Evolutionary conservation across 257 asterid species (phyloP), one percentile per base, ranked within the genome.

Genomic region (Nicotiana otophora): DNA sequence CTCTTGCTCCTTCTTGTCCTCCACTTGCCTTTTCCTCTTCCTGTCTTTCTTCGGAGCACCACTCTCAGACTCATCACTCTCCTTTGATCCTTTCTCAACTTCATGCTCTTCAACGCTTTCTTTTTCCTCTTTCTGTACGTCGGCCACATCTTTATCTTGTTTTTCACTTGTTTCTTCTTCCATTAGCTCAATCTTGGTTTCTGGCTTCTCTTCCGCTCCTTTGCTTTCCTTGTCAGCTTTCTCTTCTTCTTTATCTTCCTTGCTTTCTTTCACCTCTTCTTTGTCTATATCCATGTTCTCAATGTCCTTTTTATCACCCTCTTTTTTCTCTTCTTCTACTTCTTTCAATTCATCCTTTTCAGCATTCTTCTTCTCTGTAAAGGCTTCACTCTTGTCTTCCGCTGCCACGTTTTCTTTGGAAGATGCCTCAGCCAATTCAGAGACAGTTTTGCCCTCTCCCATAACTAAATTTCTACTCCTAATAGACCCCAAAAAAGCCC

Each of bases 381-480:
- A 46, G 42, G 34, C 65, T 48, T 65, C 36, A 51, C 78, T 23
- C 83, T 65, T 81, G 19, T 81, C 83, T 69, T 26, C 83, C 5
- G 7, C n/a, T 51, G 53, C 78, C 48, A 34, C 84, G 17, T 83
- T 82, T 23, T 84, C 93, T 84, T 91, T 87, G 51, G 81, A 86
- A 61, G 82, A 83, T 30, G 89, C 82, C 87, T 86, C 89, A 3
- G 77, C 76, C 72, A 83, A 90, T 76, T 90, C 93, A 39, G 91
- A 70, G 82, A 86, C 91, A 11, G 34, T 80, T 51, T 88, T 93
- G 83, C 80, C 93, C 89, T 86, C 93, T 60, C 90, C 97, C 98
- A 93, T 93, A 64, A 65, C 54, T 30, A 42, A 81, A 54, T 8
- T 16, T 69, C 28, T 33, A 16, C 57, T 55, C 28, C 31, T 51